Evolutionary conservation across 2,329 filamentous ascomycete species (phyloP).

Genomic region (Leptographium galeiforme): DNA sequence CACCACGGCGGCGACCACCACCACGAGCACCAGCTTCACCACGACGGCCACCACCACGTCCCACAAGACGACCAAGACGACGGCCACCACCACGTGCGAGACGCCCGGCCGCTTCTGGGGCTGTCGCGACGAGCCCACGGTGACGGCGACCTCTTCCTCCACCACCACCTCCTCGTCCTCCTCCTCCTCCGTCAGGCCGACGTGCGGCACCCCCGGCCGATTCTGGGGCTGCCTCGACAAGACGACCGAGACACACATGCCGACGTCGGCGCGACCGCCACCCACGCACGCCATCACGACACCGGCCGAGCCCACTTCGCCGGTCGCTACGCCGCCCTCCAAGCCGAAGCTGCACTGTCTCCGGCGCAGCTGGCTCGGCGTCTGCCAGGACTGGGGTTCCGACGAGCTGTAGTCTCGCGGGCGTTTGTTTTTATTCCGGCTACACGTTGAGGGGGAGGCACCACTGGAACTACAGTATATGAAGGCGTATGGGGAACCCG

Average conservation of each 20-base stretch:
- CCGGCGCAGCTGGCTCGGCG: conserved; percentile 26
- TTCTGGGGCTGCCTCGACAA: conserved; percentile 10
- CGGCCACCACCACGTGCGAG: conserved; percentile 11
- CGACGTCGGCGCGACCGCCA: background rate
- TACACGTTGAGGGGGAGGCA: too few species aligned
- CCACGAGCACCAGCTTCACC: conserved; percentile 3
- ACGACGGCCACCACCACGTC: conserved; percentile 10
- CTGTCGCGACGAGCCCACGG: conserved; percentile 6
- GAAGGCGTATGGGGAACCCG: too few species aligned
- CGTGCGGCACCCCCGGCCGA: conserved; percentile 9
- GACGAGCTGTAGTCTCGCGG: conserved; percentile 11
- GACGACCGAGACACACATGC: conserved; percentile 5
- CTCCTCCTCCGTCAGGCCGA: background rate
- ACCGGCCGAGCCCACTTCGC: background rate
- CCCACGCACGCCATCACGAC: conserved; percentile 4
- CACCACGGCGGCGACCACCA: conserved; percentile 24
- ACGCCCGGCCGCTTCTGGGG: conserved; percentile 11
- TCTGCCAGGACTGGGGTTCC: conserved; percentile 24
- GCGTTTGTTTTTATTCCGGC: background rate
- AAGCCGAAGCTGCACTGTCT: conserved; percentile 19
- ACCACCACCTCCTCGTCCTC: too few species aligned
- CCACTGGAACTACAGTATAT: too few species aligned
- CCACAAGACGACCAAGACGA: conserved; percentile 20
- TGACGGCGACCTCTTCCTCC: too few species aligned
- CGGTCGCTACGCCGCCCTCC: conserved; percentile 12